Base-by-base conservation (phyloP, 345 rosid species). In the Syzygium aromaticum region DNA sequence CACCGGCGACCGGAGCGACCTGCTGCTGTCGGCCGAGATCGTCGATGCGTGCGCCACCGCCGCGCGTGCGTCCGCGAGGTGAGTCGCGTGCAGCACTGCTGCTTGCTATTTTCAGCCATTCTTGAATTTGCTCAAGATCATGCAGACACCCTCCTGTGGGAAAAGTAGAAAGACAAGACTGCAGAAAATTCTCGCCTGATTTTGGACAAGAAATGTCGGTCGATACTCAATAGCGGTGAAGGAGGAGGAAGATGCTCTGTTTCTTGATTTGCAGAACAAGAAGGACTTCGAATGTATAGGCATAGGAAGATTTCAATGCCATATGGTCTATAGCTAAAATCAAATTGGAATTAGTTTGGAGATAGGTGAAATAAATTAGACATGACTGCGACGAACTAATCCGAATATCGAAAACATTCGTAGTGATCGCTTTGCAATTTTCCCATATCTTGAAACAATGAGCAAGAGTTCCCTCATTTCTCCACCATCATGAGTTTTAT, bases 21-120 rank as follows among this genome's bases (percentile, higher is more conserved):
- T 97, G 92, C 88, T 88, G 12, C 86, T 94, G 80, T 91, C 95
- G 87, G 88, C 95, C 6, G 92, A 95, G 84, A 94, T 97, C 9
- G 90, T 96, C 82, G 96, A 96, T 89, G 86, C 93, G 86, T 96
- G 98, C 86, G 92, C 92, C 23, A 63, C 89, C 12, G 88, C 90
- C 2, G 92, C 93, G 52, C 92, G 88, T 86, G 89, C 92, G 84
- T 88, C 94, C 46, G 87, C 94, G n/a, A 93, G 98, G 99, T 95
- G 90, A 85, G 21, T 49, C 49, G 16, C 7, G 22, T 12, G 40
- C 9, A 43, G 46, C 46, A 43, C 46, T 43, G 4, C 46, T 6
- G 7, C 46, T 43, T 43, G 3, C 8, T 51, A 25, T 73, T 28
- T 51, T 77, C 28, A 6, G 54, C 28, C 85, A 9, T 27, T 22